Conservation (phyloP, 1,284 basidiomycete species). For the Apiotrichum akiyoshidainum region DNA sequence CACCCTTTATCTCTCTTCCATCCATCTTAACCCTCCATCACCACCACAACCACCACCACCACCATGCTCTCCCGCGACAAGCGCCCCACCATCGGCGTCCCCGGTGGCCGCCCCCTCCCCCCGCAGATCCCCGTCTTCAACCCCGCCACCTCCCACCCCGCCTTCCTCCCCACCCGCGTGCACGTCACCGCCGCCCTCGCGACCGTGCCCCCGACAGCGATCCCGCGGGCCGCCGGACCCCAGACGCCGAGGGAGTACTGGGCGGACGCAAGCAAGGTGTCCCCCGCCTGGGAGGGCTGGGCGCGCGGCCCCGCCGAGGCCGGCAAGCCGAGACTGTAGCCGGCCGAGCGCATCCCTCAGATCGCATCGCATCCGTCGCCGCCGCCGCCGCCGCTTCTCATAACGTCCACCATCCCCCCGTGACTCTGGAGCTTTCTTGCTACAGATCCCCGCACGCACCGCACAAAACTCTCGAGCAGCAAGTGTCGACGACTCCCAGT, state of each 20-base stretch:
- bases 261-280: conserved; percentile 16
- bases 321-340: conserved; percentile 13
- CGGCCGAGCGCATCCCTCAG: too few relatives aligned
- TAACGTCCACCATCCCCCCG: too few relatives aligned
- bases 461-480: too few relatives aligned
- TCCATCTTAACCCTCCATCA: background rate
- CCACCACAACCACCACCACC: background rate
- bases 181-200: conserved; percentile 10
- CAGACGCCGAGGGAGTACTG: conserved; percentile 5
- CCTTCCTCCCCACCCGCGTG: conserved; percentile 19
- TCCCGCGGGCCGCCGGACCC: background rate
- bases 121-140: conserved; percentile 7
- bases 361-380: too few relatives aligned
- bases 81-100: conserved; percentile 11
- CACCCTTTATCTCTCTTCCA: background rate
- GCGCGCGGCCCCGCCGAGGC: conserved; percentile 13
- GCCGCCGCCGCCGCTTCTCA: too few relatives aligned
- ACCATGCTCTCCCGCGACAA: conserved; percentile 21
- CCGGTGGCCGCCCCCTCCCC: background rate
- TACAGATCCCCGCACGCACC: background rate
- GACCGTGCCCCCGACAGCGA: background rate
- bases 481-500: background rate
- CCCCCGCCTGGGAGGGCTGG: conserved; percentile 24
- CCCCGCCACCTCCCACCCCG: conserved; percentile 14
- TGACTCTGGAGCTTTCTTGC: too few relatives aligned